Conservation (phyloP, 805 yeast species). For the Pichia eremophila region DNA sequence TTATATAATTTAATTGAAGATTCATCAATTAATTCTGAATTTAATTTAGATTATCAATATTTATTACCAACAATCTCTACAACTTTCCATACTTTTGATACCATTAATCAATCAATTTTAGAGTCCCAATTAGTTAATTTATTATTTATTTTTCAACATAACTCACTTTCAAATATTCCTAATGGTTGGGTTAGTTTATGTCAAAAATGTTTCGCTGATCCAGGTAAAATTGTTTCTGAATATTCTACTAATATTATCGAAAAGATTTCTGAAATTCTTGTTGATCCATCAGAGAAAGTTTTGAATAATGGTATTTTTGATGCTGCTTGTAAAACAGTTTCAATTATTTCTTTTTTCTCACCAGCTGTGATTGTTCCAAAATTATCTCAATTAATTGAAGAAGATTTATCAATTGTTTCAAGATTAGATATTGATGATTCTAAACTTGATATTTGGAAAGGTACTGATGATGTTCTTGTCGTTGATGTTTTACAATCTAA, state of each 20-base stretch:
- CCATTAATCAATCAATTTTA: constrained; percentile 17
- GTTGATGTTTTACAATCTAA: constrained; percentile 47
- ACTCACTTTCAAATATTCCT: constrained; percentile 25
- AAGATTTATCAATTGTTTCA: constrained; percentile 31
- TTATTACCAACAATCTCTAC: constrained; percentile 29
- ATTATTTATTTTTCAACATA: constrained; percentile 38
- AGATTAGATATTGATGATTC: constrained; percentile 35
- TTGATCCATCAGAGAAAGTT: constrained; percentile 12
- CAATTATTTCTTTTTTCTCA: constrained; percentile 46
- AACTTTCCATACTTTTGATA: constrained; percentile 16
- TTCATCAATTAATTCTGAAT: constrained; percentile 10
- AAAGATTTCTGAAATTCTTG: constrained; percentile 11
- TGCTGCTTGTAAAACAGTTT: constrained; percentile 41
- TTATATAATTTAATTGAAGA: constrained; percentile 23
- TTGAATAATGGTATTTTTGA: constrained; percentile 37
- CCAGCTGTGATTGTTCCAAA: constrained; percentile 49
- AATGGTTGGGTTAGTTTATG: constrained; percentile 75
- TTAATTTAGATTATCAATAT: constrained; percentile 18
- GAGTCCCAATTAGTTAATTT: constrained; percentile 29
- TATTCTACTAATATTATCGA: constrained; percentile 21
- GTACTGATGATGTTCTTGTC: constrained; percentile 61
- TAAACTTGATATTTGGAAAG: constrained; percentile 56
- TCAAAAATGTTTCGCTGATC: constrained; percentile 51
- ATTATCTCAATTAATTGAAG: constrained; percentile 33
- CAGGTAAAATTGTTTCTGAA: constrained; percentile 42